phyloP scores from a whole-genome alignment of 352 stramenopile species.

The Phytophthora pinifolia region DNA sequence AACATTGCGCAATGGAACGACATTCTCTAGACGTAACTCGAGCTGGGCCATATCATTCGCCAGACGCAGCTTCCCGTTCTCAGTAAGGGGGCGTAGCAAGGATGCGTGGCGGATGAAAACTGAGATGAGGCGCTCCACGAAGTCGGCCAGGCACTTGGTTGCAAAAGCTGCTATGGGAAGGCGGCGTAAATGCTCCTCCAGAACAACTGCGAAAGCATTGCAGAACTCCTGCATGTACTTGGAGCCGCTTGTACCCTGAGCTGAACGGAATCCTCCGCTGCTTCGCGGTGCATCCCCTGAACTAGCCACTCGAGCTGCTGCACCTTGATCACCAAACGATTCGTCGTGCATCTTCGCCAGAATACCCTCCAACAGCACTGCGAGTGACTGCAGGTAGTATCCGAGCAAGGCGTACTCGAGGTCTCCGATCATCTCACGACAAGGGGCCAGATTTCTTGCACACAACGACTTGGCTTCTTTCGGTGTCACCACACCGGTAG shows the following conservation, averaged over 20 bases:
- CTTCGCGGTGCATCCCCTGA: conserved; percentile 17
- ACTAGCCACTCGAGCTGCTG: conserved; percentile 4
- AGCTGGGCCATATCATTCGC: conserved; percentile 87
- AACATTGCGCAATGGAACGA: conserved; percentile 60
- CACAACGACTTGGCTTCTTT: conserved; percentile 46
- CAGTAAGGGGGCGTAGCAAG: conserved; percentile 69
- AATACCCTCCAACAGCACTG: conserved; percentile 53
- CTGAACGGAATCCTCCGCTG: conserved; percentile 17
- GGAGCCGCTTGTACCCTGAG: conserved; percentile 41
- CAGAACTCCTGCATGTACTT: conserved; percentile 84
- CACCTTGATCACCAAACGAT: conserved; percentile 63
- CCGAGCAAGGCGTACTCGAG: conserved; percentile 67
- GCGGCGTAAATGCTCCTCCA: conserved; percentile 74
- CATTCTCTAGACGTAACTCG: conserved; percentile 63
- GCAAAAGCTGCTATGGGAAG: conserved; percentile 56
- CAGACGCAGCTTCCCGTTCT: conserved; percentile 75
- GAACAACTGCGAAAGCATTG: conserved; percentile 57
- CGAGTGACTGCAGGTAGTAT: conserved; percentile 70
- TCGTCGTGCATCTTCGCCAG: conserved; percentile 87
- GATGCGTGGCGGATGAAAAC: conserved; percentile 79
- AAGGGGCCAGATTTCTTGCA: conserved; percentile 42
- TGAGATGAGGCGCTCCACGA: conserved; percentile 71
- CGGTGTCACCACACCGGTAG: conserved; percentile 25
- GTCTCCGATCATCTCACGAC: conserved; percentile 49
- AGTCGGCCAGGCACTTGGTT: conserved; percentile 57